Base-by-base conservation (phyloP, 2,329 filamentous ascomycete genomes). In the Aspergillus sp. region DNA sequence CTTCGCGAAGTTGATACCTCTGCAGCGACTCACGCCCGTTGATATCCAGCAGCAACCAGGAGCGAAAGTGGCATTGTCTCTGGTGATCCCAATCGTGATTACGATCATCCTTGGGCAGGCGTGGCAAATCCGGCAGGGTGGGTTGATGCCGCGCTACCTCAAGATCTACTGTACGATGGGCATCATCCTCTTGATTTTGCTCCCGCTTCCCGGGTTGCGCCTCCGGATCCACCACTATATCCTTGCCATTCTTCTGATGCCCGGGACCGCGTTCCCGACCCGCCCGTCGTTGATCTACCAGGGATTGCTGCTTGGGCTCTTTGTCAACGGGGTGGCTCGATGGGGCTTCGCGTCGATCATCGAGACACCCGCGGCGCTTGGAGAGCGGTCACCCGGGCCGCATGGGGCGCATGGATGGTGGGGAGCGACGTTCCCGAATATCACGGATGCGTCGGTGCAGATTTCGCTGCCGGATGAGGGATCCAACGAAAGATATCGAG, bases 171-270 rank as follows among this genome's bases (percentile, higher is more conserved):
- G 68, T 14, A 64, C 83, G 4, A 74, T 94, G 42, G 63, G 76
- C 2, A 53, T 66, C 2, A 69, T 67, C n/a, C 74, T 96, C 22
- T 52, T 91, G 17, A 62, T 86, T 30, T 72, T 82, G 20, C 67
- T 93, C 8, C 64, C 73, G 1, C 61, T 94, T 4, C 89, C 89
- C 0, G 74, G 78, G 5, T 75, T 94, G 32, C 82, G 78, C 40
- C 70, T 98, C 30, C 79, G 91, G 20, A 86, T 98, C 35, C 91
- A 98, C 54, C 91, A 98, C 58, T 98, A 96, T 55, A 84, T 96
- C 43, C 69, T 96, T 4, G 86, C 80, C 1, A 72, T 98, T 10
- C 68, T 96, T 0, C 72, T 98, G 1, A 72, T 96, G 4, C 86
- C 88, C 0, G 91, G 88, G 0, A 96, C 91, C 0, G 79, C 77